A percentile compares a stretch with the other conserved stretches of the same genome.
Evolutionary conservation across 2,329 filamentous ascomycete genomes (phyloP).

Genomic region (Diaporthe citri): DNA sequence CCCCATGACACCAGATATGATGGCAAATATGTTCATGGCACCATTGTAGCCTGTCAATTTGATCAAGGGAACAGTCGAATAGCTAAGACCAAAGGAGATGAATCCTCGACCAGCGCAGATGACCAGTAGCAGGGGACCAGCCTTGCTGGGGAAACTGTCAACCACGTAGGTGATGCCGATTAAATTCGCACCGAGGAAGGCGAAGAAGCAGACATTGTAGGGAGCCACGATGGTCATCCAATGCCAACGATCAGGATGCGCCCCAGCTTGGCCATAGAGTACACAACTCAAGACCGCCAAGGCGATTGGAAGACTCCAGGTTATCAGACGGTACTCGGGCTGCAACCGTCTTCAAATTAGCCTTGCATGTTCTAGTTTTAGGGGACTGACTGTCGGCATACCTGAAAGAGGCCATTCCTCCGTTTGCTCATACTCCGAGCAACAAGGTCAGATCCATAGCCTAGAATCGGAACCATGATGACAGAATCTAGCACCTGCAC

Average conservation of each 20-base stretch:
- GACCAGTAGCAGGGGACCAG: background rate
- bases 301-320: background rate
- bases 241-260: background rate
- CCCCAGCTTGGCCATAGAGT: slow-evolving; percentile 1
- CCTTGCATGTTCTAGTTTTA: background rate
- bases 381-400: background rate
- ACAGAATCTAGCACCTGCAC: slow-evolving; percentile 10
- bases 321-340: slow-evolving; percentile 9
- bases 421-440: background rate
- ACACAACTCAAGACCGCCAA: background rate
- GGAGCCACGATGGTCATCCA: background rate
- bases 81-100: background rate
- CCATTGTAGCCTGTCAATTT: background rate
- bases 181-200: background rate
- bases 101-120: slow-evolving; percentile 4
- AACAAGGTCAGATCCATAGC: background rate
- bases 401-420: slow-evolving; percentile 5
- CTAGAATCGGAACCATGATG: slow-evolving; percentile 1
- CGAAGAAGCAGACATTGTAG: background rate
- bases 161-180: background rate
- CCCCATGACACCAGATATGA: background rate
- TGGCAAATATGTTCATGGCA: slow-evolving; percentile 5
- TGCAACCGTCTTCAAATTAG: background rate
- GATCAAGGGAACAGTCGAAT: background rate
- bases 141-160: background rate